Conservation (phyloP, 805 yeast species). For the Kodamaea jinghongensis region DNA sequence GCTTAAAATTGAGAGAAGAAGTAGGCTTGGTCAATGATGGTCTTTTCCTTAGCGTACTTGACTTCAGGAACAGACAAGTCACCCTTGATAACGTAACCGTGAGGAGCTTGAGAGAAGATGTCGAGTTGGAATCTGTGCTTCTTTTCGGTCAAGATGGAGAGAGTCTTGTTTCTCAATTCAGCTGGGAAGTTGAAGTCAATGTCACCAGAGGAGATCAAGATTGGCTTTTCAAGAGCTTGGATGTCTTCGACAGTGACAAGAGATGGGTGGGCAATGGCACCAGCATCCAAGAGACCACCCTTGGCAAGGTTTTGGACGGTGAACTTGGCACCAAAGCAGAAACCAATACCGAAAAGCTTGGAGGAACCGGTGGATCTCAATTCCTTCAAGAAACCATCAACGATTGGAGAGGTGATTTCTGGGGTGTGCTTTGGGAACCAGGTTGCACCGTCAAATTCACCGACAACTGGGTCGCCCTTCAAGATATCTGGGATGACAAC, state of each 20-base stretch:
- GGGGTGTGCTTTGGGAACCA: slow-evolving; percentile 13
- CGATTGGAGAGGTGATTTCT: slow-evolving; percentile 12
- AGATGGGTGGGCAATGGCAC: slow-evolving; percentile 85
- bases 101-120: slow-evolving; percentile 60
- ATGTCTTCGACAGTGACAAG: slow-evolving; percentile 65
- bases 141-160: slow-evolving; percentile 49
- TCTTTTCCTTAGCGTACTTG: slow-evolving; percentile 66
- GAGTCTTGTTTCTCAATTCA: slow-evolving; percentile 63
- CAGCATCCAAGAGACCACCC: slow-evolving; percentile 48
- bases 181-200: slow-evolving; percentile 58
- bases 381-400: slow-evolving; percentile 8
- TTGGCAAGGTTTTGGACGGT: slow-evolving; percentile 29
- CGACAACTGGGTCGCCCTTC: slow-evolving; percentile 21
- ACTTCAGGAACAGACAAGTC: slow-evolving; percentile 54
- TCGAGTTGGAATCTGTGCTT: slow-evolving; percentile 57
- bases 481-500: slow-evolving; percentile 33
- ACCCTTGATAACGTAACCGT: slow-evolving; percentile 83
- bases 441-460: slow-evolving; percentile 1
- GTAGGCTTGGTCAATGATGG: slow-evolving; percentile 44
- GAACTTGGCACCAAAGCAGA: slow-evolving; percentile 24
- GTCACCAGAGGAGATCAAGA: slow-evolving; percentile 75
- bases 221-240: slow-evolving; percentile 54
- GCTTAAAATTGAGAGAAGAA: slow-evolving; percentile 1
- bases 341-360: slow-evolving; percentile 18
- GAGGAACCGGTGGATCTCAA: slow-evolving; percentile 8